Evolutionary conservation across 352 stramenopile species (phyloP).

Genomic region (Blastocystis sp.): DNA sequence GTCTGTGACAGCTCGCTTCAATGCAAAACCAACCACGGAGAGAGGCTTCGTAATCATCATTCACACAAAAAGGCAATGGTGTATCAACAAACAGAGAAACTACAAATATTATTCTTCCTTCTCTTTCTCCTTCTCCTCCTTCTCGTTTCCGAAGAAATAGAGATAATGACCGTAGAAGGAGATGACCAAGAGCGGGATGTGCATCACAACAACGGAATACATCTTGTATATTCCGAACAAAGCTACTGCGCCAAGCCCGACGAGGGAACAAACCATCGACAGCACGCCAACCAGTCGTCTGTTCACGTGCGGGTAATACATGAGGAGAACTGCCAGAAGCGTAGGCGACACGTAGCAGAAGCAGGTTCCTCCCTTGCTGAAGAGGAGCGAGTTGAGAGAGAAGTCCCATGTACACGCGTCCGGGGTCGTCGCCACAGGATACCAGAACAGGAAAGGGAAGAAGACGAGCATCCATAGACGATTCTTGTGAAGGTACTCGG

Average conservation of each 20-base stretch:
- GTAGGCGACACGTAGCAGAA: conserved; percentile 6
- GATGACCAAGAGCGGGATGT: background rate
- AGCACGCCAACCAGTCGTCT: background rate
- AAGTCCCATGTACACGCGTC: background rate
- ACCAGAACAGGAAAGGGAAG: conserved; percentile 7
- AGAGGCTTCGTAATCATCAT: background rate
- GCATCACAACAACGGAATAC: background rate
- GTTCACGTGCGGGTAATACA: conserved; percentile 26
- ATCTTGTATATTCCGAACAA: background rate
- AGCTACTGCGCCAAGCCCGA: background rate
- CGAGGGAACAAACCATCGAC: background rate
- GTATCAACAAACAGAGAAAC: too few relatives aligned
- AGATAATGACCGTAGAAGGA: background rate
- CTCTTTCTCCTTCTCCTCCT: background rate
- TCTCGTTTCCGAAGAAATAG: conserved; percentile 26
- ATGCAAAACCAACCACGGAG: background rate
- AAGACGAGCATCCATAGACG: background rate
- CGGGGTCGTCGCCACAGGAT: background rate
- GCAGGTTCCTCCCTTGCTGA: background rate
- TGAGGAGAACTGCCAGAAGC: background rate
- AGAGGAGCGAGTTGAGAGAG: background rate
- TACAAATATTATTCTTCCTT: too few relatives aligned
- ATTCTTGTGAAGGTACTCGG: background rate
- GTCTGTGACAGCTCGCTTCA: too few relatives aligned
- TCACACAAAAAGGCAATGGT: background rate